Evolutionary conservation across 2,329 filamentous ascomycete species (phyloP).

Genomic region (Phaeosphaeria sp.): DNA sequence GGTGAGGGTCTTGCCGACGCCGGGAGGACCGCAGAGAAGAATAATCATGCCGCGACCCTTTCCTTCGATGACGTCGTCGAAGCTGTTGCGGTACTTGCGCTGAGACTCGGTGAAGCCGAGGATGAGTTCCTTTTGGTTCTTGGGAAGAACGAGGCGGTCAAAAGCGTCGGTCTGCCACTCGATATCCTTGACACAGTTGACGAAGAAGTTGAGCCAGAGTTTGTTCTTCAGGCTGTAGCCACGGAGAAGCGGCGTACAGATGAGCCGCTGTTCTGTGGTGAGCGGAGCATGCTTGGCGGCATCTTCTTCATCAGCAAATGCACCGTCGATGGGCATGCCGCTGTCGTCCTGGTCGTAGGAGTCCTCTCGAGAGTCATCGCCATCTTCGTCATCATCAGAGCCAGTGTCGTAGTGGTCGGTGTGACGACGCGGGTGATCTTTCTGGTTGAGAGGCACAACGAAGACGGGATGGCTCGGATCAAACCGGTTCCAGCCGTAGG

Average conservation of each 20-base stretch:
- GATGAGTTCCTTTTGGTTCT: conserved; percentile 32
- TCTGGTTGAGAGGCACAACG: conserved; percentile 45
- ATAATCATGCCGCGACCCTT: conserved; percentile 40
- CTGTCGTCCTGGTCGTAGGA: conserved; percentile 13
- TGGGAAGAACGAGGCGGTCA: conserved; percentile 48
- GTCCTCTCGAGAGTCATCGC: background rate
- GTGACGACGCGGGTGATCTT: conserved; percentile 17
- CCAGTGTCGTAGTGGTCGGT: conserved; percentile 17
- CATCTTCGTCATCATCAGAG: conserved; percentile 24
- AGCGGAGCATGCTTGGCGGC: conserved; percentile 16
- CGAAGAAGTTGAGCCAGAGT: conserved; percentile 37
- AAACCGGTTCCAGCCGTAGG: conserved; percentile 59
- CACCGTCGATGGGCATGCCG: conserved; percentile 22
- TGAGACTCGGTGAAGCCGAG: conserved; percentile 76
- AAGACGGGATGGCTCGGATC: conserved; percentile 52
- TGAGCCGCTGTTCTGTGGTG: conserved; percentile 35
- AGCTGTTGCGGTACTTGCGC: conserved; percentile 51
- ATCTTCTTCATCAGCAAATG: conserved; percentile 24
- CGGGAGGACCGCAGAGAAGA: conserved; percentile 33
- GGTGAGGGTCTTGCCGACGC: conserved; percentile 35
- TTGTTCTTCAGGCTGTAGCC: conserved; percentile 33
- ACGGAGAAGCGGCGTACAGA: conserved; percentile 55
- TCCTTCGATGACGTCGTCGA: conserved; percentile 57
- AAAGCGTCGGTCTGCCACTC: conserved; percentile 54
- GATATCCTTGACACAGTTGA: conserved; percentile 53